Base-by-base conservation (phyloP, 129 eudicot genomes). In the Tagetes patula region DNA sequence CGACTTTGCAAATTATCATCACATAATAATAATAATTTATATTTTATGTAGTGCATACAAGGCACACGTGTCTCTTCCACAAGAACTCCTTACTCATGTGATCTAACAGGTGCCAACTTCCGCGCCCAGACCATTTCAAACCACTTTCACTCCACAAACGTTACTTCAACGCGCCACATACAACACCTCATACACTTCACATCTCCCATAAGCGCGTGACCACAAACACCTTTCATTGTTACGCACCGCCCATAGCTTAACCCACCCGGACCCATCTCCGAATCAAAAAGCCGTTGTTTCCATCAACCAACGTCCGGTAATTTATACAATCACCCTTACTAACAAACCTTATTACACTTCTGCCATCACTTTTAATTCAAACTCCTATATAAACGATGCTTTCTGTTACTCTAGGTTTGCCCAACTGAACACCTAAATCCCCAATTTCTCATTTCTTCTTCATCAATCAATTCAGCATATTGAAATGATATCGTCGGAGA, bases 191-290 rank as follows among this genome's bases (percentile, higher is more conserved):
- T 36, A 36, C 67, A 1, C 0, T 0, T 34, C 45, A 61, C 67
- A 3, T 11, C 11, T 4, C 3, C 1, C 0, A 20, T 11, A 34
- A 61, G 31, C 67, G 45, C 67, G 43, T 61, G 14, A 1, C 3
- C 0, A 4, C 8, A 36, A 59, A 60, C 5, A 12, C 14, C 43
- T 60, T 60, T 60, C 66, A 10, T 3, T 60, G 2, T 37, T 27
- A 36, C 67, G 43, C 31, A 36, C 45, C 45, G 67, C 67, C 67
- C 67, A 61, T 11, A 61, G 67, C 45, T 61, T 34, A 61, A 61
- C 45, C 30, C 66, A 60, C 66, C n/a, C 43, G 67, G 67, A 11
- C 45, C 67, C 67, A 61, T 0, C 1, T 61, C 2, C 45, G 27
- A 61, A 60, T 41, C 65, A 0, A 4, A 33, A 34, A 60, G 66